Evolutionary conservation across 805 yeast species (phyloP).

Genomic region (Candida palmyrensis): DNA sequence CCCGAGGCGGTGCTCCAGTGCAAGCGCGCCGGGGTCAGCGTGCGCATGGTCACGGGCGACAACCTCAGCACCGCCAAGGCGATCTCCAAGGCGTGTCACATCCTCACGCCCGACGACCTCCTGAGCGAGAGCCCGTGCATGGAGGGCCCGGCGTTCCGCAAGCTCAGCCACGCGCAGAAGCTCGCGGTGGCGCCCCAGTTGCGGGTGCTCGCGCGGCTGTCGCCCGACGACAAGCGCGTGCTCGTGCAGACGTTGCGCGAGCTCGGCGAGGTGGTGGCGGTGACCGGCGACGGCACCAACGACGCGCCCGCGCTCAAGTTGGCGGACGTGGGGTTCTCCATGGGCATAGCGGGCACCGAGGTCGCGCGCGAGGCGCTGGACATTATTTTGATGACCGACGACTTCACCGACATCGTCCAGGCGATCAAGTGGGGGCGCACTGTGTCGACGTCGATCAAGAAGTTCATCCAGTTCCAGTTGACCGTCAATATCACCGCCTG

Average conservation of each 20-base stretch:
- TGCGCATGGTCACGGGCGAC: constrained; percentile 98
- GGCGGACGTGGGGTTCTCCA: constrained; percentile 97
- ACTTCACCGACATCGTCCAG: constrained; percentile 88
- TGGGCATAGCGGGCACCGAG: constrained; percentile 98
- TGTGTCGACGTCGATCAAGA: constrained; percentile 88
- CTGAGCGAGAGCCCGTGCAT: constrained; percentile 58
- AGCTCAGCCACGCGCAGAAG: constrained; percentile 54
- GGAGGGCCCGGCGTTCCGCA: constrained; percentile 92
- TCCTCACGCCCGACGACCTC: constrained; percentile 48
- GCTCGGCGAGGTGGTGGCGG: constrained; percentile 93
- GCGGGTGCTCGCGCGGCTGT: constrained; percentile 85
- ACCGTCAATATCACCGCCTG: constrained; percentile 98
- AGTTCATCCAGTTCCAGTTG: constrained; percentile 92
- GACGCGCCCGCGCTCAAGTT: constrained; percentile 96
- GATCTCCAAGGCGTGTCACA: constrained; percentile 83
- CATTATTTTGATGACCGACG: constrained; percentile 89
- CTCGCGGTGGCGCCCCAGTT: constrained; percentile 61
- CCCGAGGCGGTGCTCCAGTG: constrained; percentile 84
- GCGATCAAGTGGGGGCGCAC: constrained; percentile 99
- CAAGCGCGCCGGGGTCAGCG: constrained; percentile 86
- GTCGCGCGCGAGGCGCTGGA: constrained; percentile 98
- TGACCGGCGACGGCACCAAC: constrained; percentile 98
- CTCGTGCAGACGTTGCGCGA: constrained; percentile 76
- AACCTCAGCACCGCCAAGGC: constrained; percentile 88
- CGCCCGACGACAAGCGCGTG: constrained; percentile 91